Evolutionary conservation across 768 basidiomycete genomes (phyloP).

Genomic region (Xerocomus spinulosus): DNA sequence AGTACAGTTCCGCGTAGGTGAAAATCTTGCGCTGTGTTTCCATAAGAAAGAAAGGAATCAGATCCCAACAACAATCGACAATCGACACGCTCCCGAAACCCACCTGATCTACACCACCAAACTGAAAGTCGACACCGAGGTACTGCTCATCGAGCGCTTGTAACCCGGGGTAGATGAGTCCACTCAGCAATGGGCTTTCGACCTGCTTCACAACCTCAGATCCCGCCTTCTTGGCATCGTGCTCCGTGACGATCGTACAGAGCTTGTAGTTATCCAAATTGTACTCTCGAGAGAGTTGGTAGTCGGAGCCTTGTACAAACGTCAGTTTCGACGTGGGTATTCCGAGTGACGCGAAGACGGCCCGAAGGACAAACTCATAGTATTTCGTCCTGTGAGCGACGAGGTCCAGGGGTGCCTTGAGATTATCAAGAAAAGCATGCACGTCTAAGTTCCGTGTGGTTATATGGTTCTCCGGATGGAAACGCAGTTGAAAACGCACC

Average conservation of each 20-base stretch:
- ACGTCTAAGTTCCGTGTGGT: constrained; percentile 51
- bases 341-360: constrained; percentile 84
- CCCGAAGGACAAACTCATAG: constrained; percentile 76
- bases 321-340: constrained; percentile 81
- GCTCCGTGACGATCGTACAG: constrained; percentile 87
- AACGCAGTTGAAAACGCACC: constrained; percentile 37
- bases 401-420: constrained; percentile 92
- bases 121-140: constrained; percentile 93
- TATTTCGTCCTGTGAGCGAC: constrained; percentile 85
- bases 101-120: constrained; percentile 96
- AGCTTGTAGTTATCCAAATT: constrained; percentile 93
- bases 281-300: constrained; percentile 90
- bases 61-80: neutral
- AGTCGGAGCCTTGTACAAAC: constrained; percentile 87
- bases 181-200: constrained; percentile 84
- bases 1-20: constrained; percentile 94
- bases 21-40: constrained; percentile 91
- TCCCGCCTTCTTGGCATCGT: constrained; percentile 97
- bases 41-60: neutral
- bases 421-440: constrained; percentile 95
- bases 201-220: constrained; percentile 99
- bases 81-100: constrained; percentile 14
- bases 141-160: constrained; percentile 98
- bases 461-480: neutral
- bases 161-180: constrained; percentile 90